A percentile compares a stretch with the other conserved stretches of the same genome.
Evolutionary conservation across 305 asterid species (phyloP).

Genomic region (Stenogyne calaminthoides): DNA sequence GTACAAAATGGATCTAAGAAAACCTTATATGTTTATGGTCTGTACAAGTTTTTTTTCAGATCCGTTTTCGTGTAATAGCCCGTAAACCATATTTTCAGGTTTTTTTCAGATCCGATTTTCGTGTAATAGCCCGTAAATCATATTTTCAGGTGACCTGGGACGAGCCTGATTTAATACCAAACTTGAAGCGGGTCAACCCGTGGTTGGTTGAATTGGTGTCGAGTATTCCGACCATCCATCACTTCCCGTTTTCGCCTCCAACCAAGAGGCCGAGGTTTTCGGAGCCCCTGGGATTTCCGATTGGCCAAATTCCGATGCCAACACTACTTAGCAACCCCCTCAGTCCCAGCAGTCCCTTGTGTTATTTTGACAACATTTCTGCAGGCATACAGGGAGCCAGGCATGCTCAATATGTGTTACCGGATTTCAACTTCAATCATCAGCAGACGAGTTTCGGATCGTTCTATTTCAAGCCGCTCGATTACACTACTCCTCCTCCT

Average conservation of each 20-base stretch:
- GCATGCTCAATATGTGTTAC: conserved; percentile 60
- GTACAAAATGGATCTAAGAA: no score
- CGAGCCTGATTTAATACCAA: conserved; percentile 81
- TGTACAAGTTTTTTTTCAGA: not conserved
- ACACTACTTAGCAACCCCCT: conserved; percentile 49
- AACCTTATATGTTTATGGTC: no score
- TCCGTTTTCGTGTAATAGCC: not conserved
- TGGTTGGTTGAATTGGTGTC: conserved; percentile 84
- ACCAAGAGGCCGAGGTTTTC: conserved; percentile 67
- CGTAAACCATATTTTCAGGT: conserved; percentile 40
- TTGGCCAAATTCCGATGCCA: conserved; percentile 42
- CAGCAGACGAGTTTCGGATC: conserved; percentile 51
- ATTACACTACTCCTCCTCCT: conserved; percentile 27
- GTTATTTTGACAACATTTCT: conserved; percentile 63
- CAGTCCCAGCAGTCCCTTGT: conserved; percentile 77
- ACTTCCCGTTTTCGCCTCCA: conserved; percentile 55
- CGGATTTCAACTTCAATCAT: conserved; percentile 52
- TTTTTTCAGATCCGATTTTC: not conserved
- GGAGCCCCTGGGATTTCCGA: conserved; percentile 32
- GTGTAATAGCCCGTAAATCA: not conserved
- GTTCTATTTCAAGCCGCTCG: conserved; percentile 42
- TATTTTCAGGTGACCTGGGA: conserved; percentile 76
- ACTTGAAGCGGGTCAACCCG: conserved; percentile 78
- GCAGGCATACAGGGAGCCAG: conserved; percentile 99
- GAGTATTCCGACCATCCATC: conserved; percentile 52